Base-by-base conservation (phyloP, 768 basidiomycete species). In the Suillus variegatus region DNA sequence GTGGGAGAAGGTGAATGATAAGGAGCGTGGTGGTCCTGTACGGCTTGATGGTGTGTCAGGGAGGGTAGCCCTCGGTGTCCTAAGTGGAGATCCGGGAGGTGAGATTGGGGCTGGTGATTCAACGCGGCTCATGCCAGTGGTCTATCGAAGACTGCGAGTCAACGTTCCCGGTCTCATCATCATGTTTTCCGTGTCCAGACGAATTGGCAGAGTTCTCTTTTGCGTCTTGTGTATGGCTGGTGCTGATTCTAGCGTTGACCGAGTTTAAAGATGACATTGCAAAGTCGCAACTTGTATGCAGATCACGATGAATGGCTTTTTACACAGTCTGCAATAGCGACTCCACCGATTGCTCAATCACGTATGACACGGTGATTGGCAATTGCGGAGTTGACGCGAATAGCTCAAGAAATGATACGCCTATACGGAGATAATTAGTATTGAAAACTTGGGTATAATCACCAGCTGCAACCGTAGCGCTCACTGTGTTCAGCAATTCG, bases 1-100 rank as follows among this genome's bases (percentile, higher is more conserved):
- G 40, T 83, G 76, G 9, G 86, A 82, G 70, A 88, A 88, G 36
- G 84, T 83, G 72, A 86, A 89, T 3, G 89, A 90, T 35, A 92
- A 78, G 0, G 91, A 90, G 47, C 91, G 83, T 5, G 91, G 91
- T 40, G 90, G 89, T 14, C 91, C 91, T 5, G 90, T 92, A 61
- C 91, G 81, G 58, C 80, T 79, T 7, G 89, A 85, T 32, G 91
- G 91, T 0, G 88, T 87, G 58, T 74, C 68, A 41, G 68, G 75
- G 2, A 68, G 54, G 25, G 68, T 46, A 18, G 63, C 13, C 5
- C 62, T 22, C 44, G 68, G 62, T 35, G 63, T 61, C 22, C 38
- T 46, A 12, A 36, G 41, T 1, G 67, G 61, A 16, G 65, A 62
- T 12, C 61, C 67, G 66, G 47, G 35, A 52, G 14, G 36, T 16